Percentiles rank a stretch among this genome's conserved stretches.
phyloP scores from a whole-genome alignment of 225 moss, liverwort and hornwort genomes.

The Anthoceros angustus region DNA sequence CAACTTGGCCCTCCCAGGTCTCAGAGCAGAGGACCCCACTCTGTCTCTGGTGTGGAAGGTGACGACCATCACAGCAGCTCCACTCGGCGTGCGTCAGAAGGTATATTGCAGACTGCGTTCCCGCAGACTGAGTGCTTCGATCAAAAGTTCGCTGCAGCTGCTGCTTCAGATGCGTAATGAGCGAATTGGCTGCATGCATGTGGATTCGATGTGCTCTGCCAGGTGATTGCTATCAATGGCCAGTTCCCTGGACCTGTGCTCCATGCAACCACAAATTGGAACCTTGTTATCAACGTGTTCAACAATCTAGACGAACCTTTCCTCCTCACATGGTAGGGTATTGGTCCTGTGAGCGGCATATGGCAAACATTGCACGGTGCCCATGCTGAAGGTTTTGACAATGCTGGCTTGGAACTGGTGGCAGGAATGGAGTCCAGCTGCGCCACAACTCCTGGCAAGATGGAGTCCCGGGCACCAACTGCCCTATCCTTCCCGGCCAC shows the following conservation, averaged over 20 bases:
- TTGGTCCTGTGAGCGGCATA: not conserved
- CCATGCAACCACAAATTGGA: slow-evolving; percentile 40
- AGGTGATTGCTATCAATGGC: slow-evolving; percentile 41
- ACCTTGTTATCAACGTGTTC: slow-evolving; percentile 26
- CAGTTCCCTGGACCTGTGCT: slow-evolving; percentile 44
- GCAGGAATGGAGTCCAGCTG: slow-evolving; percentile 36
- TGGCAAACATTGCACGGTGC: not conserved
- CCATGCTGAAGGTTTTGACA: not conserved
- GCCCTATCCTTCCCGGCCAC: slow-evolving; percentile 27
- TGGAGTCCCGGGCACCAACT: slow-evolving; percentile 38
- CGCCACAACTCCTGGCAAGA: slow-evolving; percentile 44
- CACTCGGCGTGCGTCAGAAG: slow-evolving; percentile 2
- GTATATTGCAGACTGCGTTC: not conserved
- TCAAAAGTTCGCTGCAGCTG: too few relatives aligned
- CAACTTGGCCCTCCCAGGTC: not conserved
- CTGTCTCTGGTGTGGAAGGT: slow-evolving; percentile 2
- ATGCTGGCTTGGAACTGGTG: not conserved
- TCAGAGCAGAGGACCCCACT: not conserved
- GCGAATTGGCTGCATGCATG: too few relatives aligned
- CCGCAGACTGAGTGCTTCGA: too few relatives aligned
- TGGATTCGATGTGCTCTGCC: not conserved
- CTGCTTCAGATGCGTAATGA: too few relatives aligned
- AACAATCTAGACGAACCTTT: slow-evolving; percentile 40
- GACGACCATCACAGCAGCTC: not conserved
- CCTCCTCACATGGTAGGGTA: slow-evolving; percentile 32